Evolutionary conservation across 2,329 filamentous ascomycete genomes (phyloP), one percentile per base, ranked within the genome.

Genomic region (Phialophora chinensis): DNA sequence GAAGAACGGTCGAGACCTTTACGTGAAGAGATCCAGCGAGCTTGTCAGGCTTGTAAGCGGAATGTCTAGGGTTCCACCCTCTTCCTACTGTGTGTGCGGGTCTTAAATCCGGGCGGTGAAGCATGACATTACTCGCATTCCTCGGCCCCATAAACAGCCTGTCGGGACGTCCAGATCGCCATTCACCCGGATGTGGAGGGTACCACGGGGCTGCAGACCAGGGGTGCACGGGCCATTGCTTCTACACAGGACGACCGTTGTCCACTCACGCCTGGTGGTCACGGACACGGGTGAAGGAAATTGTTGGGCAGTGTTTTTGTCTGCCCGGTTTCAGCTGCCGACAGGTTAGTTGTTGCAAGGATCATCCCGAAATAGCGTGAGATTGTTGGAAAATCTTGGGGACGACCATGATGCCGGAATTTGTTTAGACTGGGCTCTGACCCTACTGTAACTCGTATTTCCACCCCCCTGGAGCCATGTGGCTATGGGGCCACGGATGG

Each of bases 1-100:
- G 69, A 70, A 50, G 81, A 82, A 69, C 72, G 80, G 73, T 80
- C 79, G 58, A 75, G 73, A 33, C 72, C 74, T 56, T 65, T 73
- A 63, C 70, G 71, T 60, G 65, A 72, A 58, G 65, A 66, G 23
- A 66, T 73, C 29, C 57, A 64, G 35, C 66, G 60, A 25, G 68
- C 66, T 47, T 60, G 66, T 17, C 53, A 63, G 63, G 52, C 59
- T 54, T 27, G 49, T n/a, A 29, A 54, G 35, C 23, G 47, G 23
- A 17, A 61, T 27, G 31, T 29, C n/a, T 53, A 42, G 31, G 31
- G 31, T 31, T 31, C 31, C 31, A 6, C 29, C 31, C 8, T 10
- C 31, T 31, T 7, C 8, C 7, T 31, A 2, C 31, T 31, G 31
- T 31, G 31, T 5, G 7, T n/a, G 17, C 38, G 38, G 38, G 38